Evolutionary conservation across 1,284 basidiomycete species (phyloP).

Genomic region (Pisolithus thermaeus): DNA sequence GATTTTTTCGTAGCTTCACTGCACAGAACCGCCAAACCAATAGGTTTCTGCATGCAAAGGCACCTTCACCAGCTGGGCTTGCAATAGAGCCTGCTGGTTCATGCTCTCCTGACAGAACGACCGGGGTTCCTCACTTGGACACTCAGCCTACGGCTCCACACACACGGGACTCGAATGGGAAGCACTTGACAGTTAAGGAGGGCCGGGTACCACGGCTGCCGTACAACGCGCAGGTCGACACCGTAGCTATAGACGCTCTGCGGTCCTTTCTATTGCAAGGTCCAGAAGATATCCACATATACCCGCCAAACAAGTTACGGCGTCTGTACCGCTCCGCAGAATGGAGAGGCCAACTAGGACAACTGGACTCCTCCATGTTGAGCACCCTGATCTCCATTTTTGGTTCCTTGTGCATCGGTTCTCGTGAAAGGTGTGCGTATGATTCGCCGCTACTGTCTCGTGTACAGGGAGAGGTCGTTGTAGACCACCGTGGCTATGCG

Average conservation of each 20-base stretch:
- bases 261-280: slow-evolving; percentile 22
- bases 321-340: slow-evolving; percentile 30
- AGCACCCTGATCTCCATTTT: slow-evolving; percentile 37
- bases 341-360: slow-evolving; percentile 20
- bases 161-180: neutral
- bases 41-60: neutral
- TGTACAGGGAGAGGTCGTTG: slow-evolving; percentile 10
- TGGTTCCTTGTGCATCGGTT: slow-evolving; percentile 36
- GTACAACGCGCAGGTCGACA: neutral
- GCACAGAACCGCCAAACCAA: slow-evolving; percentile 5
- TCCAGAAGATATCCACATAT: slow-evolving; percentile 16
- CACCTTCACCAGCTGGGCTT: neutral
- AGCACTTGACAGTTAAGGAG: neutral
- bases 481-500: slow-evolving; percentile 29
- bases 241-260: slow-evolving; percentile 22
- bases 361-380: slow-evolving; percentile 28
- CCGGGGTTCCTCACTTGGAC: neutral
- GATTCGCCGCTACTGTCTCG: slow-evolving; percentile 20
- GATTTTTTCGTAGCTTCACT: slow-evolving; percentile 3
- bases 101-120: neutral
- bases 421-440: slow-evolving; percentile 14
- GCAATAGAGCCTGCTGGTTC: too few species aligned
- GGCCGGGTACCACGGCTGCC: too few species aligned
- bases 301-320: slow-evolving; percentile 28
- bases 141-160: neutral